Conservation (phyloP, 176 grass and related monocot genomes). For the Bothriochloa decipiens region DNA sequence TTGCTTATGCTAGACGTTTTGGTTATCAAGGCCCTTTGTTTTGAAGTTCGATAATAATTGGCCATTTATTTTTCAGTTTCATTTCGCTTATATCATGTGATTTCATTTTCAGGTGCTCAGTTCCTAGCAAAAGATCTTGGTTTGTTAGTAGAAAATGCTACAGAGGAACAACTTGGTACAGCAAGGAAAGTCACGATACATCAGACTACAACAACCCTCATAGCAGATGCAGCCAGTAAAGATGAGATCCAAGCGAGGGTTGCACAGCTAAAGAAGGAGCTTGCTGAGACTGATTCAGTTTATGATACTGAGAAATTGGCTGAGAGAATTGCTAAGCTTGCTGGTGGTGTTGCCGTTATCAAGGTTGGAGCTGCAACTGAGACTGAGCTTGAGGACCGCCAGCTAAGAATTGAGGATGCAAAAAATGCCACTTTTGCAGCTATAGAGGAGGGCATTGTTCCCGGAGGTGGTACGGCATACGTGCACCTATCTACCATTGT, state of each 20-base stretch:
- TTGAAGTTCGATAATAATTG: background rate
- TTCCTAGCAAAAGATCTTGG: conserved; percentile 62
- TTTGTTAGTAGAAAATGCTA: conserved; percentile 59
- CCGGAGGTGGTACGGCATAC: too few species aligned
- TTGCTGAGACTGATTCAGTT: conserved; percentile 54
- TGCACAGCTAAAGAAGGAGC: conserved; percentile 66
- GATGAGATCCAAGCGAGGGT: conserved; percentile 68
- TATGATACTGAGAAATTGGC: conserved; percentile 62
- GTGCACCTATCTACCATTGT: too few species aligned
- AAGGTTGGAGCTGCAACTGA: conserved; percentile 74
- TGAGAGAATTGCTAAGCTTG: conserved; percentile 65
- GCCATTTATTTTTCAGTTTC: background rate
- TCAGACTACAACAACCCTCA: conserved; percentile 59
- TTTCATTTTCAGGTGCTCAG: conserved; percentile 49
- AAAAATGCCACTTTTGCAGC: too few species aligned
- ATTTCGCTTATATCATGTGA: conserved; percentile 7
- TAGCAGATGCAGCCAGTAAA: conserved; percentile 65
- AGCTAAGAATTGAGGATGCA: too few species aligned
- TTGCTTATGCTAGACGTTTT: too few species aligned
- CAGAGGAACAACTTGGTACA: conserved; percentile 61
- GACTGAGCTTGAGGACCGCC: too few species aligned
- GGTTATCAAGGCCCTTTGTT: too few species aligned
- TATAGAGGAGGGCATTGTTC: too few species aligned
- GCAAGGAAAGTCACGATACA: conserved; percentile 62
- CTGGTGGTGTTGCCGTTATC: conserved; percentile 72